Percentiles rank a stretch among this genome's conserved stretches.
These are phyloP conservation scores for Xenosphaeropsis pyriputrescens DNA, from an alignment of 2,329 filamentous ascomycete genomes.

Conservation along the genomic window DNA sequence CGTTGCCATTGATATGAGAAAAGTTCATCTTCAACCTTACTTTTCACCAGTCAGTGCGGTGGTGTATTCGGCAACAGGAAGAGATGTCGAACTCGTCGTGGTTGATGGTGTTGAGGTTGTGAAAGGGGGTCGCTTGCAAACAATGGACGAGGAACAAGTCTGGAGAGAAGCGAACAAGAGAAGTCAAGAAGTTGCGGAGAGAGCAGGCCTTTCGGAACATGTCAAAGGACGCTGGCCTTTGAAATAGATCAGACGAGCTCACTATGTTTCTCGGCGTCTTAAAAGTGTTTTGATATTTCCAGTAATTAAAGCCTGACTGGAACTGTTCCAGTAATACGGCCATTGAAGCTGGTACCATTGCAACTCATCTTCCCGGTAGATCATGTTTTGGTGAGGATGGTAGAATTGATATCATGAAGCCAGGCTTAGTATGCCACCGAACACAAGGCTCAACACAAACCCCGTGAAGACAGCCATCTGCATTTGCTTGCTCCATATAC, in stretches of 20 bases:
- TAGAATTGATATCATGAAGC: too few species aligned
- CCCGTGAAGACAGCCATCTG: conserved; percentile 80
- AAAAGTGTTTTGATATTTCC: too few species aligned
- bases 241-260: too few species aligned
- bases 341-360: too few species aligned
- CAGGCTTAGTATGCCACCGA: conserved; percentile 30
- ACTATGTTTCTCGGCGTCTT: too few species aligned
- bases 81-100: conserved; percentile 25
- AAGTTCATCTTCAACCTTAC: conserved; percentile 5
- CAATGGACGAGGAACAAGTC: conserved; percentile 23
- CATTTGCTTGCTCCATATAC: conserved; percentile 72
- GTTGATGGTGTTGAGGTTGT: conserved; percentile 25
- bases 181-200: conserved; percentile 19
- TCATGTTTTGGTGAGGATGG: too few species aligned
- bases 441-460: conserved; percentile 61
- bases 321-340: too few species aligned
- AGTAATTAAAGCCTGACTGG: too few species aligned
- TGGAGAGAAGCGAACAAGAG: conserved; percentile 19
- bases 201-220: conserved; percentile 19
- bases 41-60: conserved; percentile 19
- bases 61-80: conserved; percentile 25
- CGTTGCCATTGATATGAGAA: conserved; percentile 18
- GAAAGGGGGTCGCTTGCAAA: conserved; percentile 17
- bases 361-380: too few species aligned
- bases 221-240: conserved; percentile 20